Evolutionary conservation across 2,329 filamentous ascomycete genomes (phyloP).

Genomic region (Blastomyces silverae): DNA sequence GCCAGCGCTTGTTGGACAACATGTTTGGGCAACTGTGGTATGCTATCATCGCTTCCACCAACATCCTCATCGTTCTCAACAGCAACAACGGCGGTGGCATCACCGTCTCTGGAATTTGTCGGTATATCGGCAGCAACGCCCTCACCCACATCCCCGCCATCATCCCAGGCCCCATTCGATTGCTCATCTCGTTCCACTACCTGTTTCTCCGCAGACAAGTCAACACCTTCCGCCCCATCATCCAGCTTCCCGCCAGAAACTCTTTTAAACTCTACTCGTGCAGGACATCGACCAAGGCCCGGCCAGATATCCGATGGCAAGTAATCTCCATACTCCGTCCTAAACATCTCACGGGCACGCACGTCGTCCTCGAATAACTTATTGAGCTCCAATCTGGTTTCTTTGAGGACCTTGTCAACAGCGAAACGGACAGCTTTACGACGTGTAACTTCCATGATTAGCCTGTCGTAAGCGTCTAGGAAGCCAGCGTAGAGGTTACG

Average conservation of each 20-base stretch:
- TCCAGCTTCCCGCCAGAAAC: slow-evolving; percentile 32
- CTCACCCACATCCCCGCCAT: slow-evolving; percentile 16
- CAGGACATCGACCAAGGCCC: slow-evolving; percentile 56
- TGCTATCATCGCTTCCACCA: slow-evolving; percentile 31
- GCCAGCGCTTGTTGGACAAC: slow-evolving; percentile 40
- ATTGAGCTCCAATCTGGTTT: slow-evolving; percentile 69
- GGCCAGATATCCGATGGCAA: slow-evolving; percentile 85
- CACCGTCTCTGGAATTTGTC: neutral
- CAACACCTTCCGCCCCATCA: slow-evolving; percentile 22
- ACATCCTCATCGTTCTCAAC: neutral
- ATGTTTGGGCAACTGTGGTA: slow-evolving; percentile 40
- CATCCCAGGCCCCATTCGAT: slow-evolving; percentile 13
- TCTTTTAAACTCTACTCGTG: slow-evolving; percentile 40
- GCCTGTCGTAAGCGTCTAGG: slow-evolving; percentile 70
- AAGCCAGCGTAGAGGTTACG: slow-evolving; percentile 84
- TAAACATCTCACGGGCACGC: slow-evolving; percentile 67
- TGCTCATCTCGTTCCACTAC: slow-evolving; percentile 14
- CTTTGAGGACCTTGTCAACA: slow-evolving; percentile 65
- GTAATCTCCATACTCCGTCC: slow-evolving; percentile 74
- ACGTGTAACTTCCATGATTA: slow-evolving; percentile 77
- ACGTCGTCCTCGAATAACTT: slow-evolving; percentile 67
- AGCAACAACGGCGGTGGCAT: neutral
- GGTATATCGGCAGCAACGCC: neutral
- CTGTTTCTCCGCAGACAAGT: neutral
- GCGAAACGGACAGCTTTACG: slow-evolving; percentile 66